Base-by-base conservation (phyloP, 2,329 filamentous ascomycete genomes). In the Helicocarpus griseus region DNA sequence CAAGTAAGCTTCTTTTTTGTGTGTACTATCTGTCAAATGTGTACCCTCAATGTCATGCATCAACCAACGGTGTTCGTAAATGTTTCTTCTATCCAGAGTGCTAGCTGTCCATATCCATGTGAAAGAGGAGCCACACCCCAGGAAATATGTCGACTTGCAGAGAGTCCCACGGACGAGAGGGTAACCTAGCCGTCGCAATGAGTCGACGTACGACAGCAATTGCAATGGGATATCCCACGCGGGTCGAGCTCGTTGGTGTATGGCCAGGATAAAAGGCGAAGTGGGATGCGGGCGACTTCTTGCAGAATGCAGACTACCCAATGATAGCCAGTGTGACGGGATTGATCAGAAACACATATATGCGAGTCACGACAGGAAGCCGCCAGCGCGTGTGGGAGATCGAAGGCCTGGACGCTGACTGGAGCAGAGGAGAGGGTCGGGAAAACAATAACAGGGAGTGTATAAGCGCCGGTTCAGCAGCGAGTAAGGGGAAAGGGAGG, bases 261-360 rank as follows among this genome's bases (percentile, higher is more conserved):
- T 36, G 29, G 29, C 19, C 6, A 5, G 2, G 4, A 6, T 9
- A 17, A 17, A 33, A 9, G n/a, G 28, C 5, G 28, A 47, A 4
- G 44, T 35, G 44, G 29, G 17, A 47, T 47, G 19, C 21, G 24
- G 24, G 13, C 21, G 47, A 22, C 22, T 36, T 38, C 35, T 28
- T 49, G 35, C 13, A 28, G 22, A 29, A 28, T 17, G 11, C 13
- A 40, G 21, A 31, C 21, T 17, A 24, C 29, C 48, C 39, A 50
- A 50, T 41, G 26, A 50, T 5, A 24, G 21, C n/a, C 39, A 50
- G 26, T 24, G 26, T 26, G 38, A 44, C 28, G 17, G 24, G 17
- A 44, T 19, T 50, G 21, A 21, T 31, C 38, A 33, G 28, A 44
- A 50, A 50, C 48, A 35, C 6, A 43, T 41, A 43, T 41, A 50